phyloP scores from a whole-genome alignment of 129 eudicot genomes.

The Lactuca saligna region DNA sequence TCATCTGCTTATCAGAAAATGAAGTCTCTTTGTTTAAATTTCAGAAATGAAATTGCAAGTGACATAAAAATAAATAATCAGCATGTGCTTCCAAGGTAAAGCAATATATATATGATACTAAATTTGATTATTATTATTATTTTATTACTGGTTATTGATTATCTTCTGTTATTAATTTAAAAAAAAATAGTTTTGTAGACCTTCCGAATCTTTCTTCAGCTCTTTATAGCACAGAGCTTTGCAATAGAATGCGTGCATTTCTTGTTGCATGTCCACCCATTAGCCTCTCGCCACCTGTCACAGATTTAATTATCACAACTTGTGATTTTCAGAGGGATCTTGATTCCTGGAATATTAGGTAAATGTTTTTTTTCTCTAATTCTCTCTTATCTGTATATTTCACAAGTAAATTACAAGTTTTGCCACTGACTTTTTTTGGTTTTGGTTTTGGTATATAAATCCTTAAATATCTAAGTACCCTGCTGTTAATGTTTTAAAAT shows the following conservation, averaged over 20 bases:
- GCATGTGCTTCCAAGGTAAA: slow-evolving; percentile 66
- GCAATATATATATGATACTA: neutral
- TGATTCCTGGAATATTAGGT: slow-evolving; percentile 70
- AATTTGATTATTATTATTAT: neutral
- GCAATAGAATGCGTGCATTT: slow-evolving; percentile 58
- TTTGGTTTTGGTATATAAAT: no score
- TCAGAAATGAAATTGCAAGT: slow-evolving; percentile 62
- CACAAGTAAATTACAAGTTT: no score
- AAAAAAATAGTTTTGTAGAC: slow-evolving; percentile 64
- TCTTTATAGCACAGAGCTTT: slow-evolving; percentile 68
- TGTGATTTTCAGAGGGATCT: slow-evolving; percentile 76
- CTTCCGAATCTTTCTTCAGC: slow-evolving; percentile 75
- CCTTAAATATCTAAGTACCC: no score
- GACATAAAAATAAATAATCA: slow-evolving; percentile 67
- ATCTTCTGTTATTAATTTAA: neutral
- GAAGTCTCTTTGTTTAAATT: slow-evolving; percentile 54
- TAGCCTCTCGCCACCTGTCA: slow-evolving; percentile 62
- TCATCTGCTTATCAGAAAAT: slow-evolving; percentile 68
- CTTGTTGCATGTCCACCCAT: slow-evolving; percentile 62
- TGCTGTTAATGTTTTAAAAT: no score
- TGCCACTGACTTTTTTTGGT: no score
- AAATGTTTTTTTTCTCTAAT: slow-evolving; percentile 18
- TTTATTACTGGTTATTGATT: neutral
- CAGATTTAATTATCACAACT: slow-evolving; percentile 62
- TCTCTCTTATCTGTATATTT: neutral